Base-by-base conservation (phyloP, 1,139 yeast genomes). In the Yamadazyma kanchanaburiensis region DNA sequence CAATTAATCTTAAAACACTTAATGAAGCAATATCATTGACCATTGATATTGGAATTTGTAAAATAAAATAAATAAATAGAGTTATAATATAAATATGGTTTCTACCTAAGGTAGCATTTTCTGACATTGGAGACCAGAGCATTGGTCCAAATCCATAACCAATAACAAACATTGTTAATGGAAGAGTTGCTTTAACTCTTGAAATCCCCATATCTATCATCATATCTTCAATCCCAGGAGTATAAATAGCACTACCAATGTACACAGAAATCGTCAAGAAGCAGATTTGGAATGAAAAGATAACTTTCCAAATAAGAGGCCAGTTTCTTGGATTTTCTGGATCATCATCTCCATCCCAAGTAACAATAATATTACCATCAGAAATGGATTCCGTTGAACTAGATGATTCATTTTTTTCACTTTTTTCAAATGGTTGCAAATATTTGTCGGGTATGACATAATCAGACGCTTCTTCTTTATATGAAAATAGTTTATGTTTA, bases 111-210 rank as follows among this genome's bases (percentile, higher is more conserved):
- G 56, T 54, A n/a, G 56, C 47, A 34, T 51, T 48, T 45, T 77
- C 82, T 4, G 78, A 65, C 34, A 76, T 36, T 2, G 83, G 81
- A 3, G 78, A 62, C 32, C 74, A 64, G 1, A 74, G 34, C 61
- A 72, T 54, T 6, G 80, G 80, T 0, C 80, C 80, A 20, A 70
- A 26, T 19, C 78, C 81, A 41, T 74, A 75, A 60, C n/a, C n/a
- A n/a, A n/a, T n/a, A n/a, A n/a, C n/a, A n/a, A n/a, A n/a, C n/a
- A n/a, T n/a, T n/a, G n/a, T 40, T 24, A 55, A 53, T 7, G 75
- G 74, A 7, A 77, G 48, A 1, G 66, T 55, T 0, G 76, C 73
- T 4, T 58, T 61, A n/a, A 63, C 67, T 28, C 55, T 55, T 10
- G 68, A 52, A 3, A 72, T 57, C 10, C 51, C 41, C 34, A 74